Evolutionary conservation across 2,329 filamentous ascomycete species (phyloP).

Genomic region (Aspergillus sp.): DNA sequence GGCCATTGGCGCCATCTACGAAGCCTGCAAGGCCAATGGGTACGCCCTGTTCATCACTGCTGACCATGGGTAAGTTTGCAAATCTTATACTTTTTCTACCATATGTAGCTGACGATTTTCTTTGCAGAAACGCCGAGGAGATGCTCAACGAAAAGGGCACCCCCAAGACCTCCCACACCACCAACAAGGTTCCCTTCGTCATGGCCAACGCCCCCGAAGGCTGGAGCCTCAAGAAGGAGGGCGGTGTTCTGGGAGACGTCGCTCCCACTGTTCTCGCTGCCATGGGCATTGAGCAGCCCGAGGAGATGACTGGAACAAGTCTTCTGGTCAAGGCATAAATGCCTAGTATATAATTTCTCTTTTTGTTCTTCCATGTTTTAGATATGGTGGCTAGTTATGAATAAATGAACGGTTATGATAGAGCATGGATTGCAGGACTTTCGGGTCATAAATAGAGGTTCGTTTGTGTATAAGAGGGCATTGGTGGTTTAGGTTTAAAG

Average conservation of each 20-base stretch:
- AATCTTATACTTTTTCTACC: neutral
- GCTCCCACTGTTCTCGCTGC: constrained; percentile 86
- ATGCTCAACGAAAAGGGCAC: constrained; percentile 96
- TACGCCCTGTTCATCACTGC: constrained; percentile 94
- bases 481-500: no score
- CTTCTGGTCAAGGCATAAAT: constrained; percentile 66
- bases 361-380: neutral
- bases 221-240: constrained; percentile 77
- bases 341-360: constrained; percentile 9
- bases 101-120: constrained; percentile 17
- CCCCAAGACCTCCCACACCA: constrained; percentile 96
- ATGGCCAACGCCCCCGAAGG: constrained; percentile 94
- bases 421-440: no score
- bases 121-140: constrained; percentile 79
- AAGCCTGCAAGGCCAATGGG: constrained; percentile 86
- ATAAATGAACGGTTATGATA: constrained; percentile 11
- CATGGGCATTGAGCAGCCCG: constrained; percentile 87
- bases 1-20: constrained; percentile 87
- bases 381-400: constrained; percentile 12
- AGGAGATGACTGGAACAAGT: constrained; percentile 86
- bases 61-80: constrained; percentile 69
- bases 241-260: constrained; percentile 92
- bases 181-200: constrained; percentile 95
- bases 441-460: no score
- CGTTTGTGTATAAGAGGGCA: no score